Conservation (phyloP, 139 green algal genomes). For the Diplosphaera chodatii region DNA sequence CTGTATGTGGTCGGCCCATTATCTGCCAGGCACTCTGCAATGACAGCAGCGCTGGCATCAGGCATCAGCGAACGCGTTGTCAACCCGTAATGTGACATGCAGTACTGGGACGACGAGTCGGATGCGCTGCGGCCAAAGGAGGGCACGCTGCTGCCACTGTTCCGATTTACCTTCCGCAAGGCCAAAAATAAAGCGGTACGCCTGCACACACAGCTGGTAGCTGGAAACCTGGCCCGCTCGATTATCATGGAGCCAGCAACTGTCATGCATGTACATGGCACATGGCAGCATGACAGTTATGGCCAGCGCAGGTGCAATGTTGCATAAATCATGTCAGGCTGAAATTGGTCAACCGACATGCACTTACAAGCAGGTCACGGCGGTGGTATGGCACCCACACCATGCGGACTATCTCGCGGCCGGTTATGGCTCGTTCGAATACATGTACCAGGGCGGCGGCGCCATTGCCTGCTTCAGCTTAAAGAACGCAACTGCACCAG, state of each 20-base stretch:
- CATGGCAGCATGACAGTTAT: no score
- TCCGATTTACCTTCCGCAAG: conserved; percentile 59
- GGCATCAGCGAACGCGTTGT: neutral
- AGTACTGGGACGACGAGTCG: conserved; percentile 88
- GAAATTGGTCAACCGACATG: conserved; percentile 2
- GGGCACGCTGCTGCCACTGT: conserved; percentile 89
- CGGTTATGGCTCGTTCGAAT: conserved; percentile 87
- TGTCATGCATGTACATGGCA: no score
- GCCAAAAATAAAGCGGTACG: no score
- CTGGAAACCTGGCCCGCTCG: no score
- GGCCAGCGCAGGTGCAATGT: no score
- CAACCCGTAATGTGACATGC: conserved; percentile 6
- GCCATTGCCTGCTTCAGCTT: conserved; percentile 80
- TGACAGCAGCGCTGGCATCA: no score
- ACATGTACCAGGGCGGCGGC: conserved; percentile 61
- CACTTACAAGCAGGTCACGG: conserved; percentile 58
- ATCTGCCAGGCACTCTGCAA: no score
- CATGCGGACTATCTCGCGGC: conserved; percentile 82
- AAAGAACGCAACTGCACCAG: conserved; percentile 79
- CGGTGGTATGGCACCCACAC: conserved; percentile 70
- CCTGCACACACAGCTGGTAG: no score
- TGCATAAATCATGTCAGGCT: no score
- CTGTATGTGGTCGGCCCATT: no score
- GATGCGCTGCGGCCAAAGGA: conserved; percentile 58
- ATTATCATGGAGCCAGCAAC: no score